A percentile compares a stretch with the other conserved stretches of the same genome.
These are phyloP conservation scores for Xylaria nigripes DNA, from an alignment of 495 filamentous ascomycete species.

Conservation along the genomic window DNA sequence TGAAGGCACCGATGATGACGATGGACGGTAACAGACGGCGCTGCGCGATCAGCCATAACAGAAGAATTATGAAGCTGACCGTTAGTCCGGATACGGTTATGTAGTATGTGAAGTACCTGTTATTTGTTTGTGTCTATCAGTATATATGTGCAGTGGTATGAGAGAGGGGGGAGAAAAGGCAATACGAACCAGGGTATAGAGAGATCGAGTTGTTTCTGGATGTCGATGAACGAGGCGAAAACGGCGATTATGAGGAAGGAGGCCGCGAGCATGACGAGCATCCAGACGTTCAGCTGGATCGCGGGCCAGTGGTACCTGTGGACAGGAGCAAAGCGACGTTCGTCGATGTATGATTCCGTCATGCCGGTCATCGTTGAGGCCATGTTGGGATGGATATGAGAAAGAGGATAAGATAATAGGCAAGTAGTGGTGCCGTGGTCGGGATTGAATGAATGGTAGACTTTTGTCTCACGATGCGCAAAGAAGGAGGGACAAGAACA, in stretches of 20 bases:
- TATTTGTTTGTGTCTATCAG: too few relatives aligned
- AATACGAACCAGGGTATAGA: conserved; percentile 84
- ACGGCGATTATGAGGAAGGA: conserved; percentile 75
- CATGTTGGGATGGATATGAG: conserved; percentile 13
- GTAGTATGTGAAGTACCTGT: conserved; percentile 92
- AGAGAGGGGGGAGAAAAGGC: background rate
- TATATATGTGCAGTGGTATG: too few relatives aligned
- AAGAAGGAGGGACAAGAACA: too few relatives aligned
- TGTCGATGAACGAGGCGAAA: conserved; percentile 73
- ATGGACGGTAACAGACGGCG: conserved; percentile 79
- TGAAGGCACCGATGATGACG: conserved; percentile 84
- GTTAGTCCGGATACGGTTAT: conserved; percentile 61
- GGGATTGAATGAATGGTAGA: too few relatives aligned
- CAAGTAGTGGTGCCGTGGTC: too few relatives aligned
- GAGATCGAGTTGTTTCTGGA: conserved; percentile 63
- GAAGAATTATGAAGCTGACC: conserved; percentile 63
- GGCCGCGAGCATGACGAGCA: conserved; percentile 75
- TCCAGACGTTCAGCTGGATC: conserved; percentile 84
- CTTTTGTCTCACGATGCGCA: too few relatives aligned
- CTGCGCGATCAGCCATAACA: conserved; percentile 66
- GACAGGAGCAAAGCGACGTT: conserved; percentile 38
- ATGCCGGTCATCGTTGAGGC: conserved; percentile 34
- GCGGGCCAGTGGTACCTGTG: conserved; percentile 92
- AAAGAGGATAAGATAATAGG: background rate
- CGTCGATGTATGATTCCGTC: conserved; percentile 34